Evolutionary conservation across 179 eudicot genomes (phyloP).

Genomic region (Gypsophila paniculata): DNA sequence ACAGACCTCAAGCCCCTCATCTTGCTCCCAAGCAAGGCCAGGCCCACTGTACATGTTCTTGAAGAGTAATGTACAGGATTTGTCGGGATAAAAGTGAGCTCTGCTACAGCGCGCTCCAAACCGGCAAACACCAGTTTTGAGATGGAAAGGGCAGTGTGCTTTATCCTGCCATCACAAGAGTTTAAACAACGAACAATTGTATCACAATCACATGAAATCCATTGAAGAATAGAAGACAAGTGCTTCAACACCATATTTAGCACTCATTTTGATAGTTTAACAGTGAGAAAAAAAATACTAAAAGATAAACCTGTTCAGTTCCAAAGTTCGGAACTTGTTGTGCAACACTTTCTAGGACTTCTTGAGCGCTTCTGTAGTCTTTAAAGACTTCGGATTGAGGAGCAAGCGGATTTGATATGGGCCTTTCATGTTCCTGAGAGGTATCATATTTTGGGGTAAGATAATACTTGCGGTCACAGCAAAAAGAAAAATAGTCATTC

Average conservation of each 20-base stretch:
- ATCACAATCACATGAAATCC: neutral
- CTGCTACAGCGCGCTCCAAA: conserved; percentile 86
- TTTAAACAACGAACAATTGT: neutral
- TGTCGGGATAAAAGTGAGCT: conserved; percentile 90
- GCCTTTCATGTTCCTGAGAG: conserved; percentile 64
- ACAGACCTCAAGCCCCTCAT: conserved; percentile 99
- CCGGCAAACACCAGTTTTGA: conserved; percentile 95
- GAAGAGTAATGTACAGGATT: conserved; percentile 79
- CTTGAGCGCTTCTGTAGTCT: conserved; percentile 48
- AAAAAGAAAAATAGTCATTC: conserved; percentile 5
- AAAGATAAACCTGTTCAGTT: conserved; percentile 71
- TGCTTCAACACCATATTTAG: neutral
- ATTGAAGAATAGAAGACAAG: neutral
- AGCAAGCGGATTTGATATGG: conserved; percentile 96
- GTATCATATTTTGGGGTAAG: neutral
- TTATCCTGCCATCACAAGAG: conserved; percentile 66
- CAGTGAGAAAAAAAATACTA: neutral
- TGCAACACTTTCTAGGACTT: conserved; percentile 68
- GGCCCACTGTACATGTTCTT: conserved; percentile 95
- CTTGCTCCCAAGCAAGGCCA: conserved; percentile 95
- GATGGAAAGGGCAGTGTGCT: conserved; percentile 96
- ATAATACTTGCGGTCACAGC: neutral
- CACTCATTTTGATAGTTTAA: neutral
- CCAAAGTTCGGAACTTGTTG: conserved; percentile 94
- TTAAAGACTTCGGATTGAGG: conserved; percentile 84